Evolutionary conservation across 441 rosid genomes (phyloP).

Genomic region (Sinapis alba): DNA sequence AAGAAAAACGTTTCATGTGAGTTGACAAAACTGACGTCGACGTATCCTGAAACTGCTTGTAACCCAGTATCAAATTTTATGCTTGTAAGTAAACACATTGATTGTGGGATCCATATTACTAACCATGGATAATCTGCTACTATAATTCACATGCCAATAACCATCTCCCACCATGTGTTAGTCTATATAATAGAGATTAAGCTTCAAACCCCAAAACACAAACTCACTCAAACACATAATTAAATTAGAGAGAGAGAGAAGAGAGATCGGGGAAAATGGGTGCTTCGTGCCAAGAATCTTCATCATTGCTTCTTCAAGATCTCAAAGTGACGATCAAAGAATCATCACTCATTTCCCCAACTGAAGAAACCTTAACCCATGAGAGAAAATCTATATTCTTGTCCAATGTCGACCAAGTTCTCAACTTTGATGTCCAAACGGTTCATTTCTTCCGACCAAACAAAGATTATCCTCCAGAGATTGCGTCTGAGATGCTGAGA

Average conservation of each 20-base stretch:
- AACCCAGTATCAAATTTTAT: neutral
- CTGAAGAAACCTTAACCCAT: slow-evolving; percentile 30
- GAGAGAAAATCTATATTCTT: slow-evolving; percentile 54
- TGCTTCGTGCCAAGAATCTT: slow-evolving; percentile 31
- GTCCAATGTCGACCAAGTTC: slow-evolving; percentile 79
- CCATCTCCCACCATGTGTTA: slow-evolving; percentile 15
- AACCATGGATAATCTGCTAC: slow-evolving; percentile 21
- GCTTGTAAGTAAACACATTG: neutral
- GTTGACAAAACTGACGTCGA: neutral
- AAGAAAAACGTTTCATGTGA: neutral
- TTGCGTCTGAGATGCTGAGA: slow-evolving; percentile 50
- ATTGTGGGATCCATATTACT: slow-evolving; percentile 16
- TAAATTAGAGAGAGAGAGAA: neutral
- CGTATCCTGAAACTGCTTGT: neutral
- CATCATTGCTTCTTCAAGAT: slow-evolving; percentile 44
- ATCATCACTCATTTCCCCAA: slow-evolving; percentile 50
- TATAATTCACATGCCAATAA: slow-evolving; percentile 11
- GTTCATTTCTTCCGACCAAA: slow-evolving; percentile 67
- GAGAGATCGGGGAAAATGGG: slow-evolving; percentile 37
- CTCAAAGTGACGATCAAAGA: slow-evolving; percentile 56
- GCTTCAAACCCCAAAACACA: slow-evolving; percentile 22
- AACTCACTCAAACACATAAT: slow-evolving; percentile 22
- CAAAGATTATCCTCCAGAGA: slow-evolving; percentile 50
- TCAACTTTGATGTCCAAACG: slow-evolving; percentile 72
- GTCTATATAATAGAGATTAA: slow-evolving; percentile 29